phyloP scores from a whole-genome alignment of 768 basidiomycete species.

The Mycena alexandri region DNA sequence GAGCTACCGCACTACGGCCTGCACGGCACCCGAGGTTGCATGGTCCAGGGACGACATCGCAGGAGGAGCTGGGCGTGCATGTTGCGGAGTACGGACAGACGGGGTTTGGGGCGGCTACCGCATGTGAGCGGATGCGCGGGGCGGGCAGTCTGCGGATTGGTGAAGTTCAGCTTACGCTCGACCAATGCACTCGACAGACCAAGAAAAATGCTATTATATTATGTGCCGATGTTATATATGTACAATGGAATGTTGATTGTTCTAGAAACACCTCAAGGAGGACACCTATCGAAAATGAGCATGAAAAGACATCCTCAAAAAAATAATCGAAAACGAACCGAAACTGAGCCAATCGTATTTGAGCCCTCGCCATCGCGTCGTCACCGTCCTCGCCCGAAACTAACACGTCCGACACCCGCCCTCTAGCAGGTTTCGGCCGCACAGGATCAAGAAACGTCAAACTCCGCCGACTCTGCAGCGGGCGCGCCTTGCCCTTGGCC shows the following conservation, averaged over 20 bases:
- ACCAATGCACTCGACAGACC: no score
- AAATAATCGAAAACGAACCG: slow-evolving; percentile 15
- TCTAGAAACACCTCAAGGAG: slow-evolving; percentile 17
- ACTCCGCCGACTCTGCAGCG: slow-evolving; percentile 42
- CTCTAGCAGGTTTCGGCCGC: slow-evolving; percentile 17
- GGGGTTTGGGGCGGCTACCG: no score
- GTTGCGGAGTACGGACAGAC: no score
- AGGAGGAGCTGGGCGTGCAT: no score
- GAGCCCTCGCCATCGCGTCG: slow-evolving; percentile 23
- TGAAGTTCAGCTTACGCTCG: no score
- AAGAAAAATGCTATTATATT: slow-evolving; percentile 1
- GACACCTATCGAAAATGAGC: slow-evolving; percentile 16
- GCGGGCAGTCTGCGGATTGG: no score
- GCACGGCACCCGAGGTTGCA: no score
- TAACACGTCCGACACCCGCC: slow-evolving; percentile 9
- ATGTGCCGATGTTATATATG: slow-evolving; percentile 9
- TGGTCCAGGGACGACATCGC: no score
- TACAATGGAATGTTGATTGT: slow-evolving; percentile 1
- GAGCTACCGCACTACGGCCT: no score
- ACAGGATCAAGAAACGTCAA: slow-evolving; percentile 40
- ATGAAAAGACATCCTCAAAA: not conserved
- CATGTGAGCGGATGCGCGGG: no score
- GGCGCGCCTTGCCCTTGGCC: slow-evolving; percentile 25
- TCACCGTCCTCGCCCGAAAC: slow-evolving; percentile 9
- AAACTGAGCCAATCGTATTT: slow-evolving; percentile 28